Conservation (phyloP, 139 green algal genomes). For the Closterium sp. region DNA sequence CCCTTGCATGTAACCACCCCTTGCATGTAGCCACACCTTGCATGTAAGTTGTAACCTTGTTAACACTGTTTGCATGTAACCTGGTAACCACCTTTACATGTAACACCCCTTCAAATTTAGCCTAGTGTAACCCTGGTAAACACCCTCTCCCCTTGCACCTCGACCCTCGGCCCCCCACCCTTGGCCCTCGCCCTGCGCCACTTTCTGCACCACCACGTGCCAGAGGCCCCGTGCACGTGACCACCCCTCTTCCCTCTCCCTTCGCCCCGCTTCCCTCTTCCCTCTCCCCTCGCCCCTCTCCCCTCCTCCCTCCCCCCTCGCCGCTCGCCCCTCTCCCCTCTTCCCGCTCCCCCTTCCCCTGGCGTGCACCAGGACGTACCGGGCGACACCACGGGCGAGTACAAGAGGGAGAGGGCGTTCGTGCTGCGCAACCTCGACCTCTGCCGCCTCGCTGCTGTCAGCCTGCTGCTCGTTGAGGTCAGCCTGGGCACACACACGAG, state of each 20-base stretch:
- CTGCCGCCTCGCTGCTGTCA: not conserved
- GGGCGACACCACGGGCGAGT: conserved; percentile 5
- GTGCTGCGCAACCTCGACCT: not conserved
- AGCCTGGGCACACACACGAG: too few species aligned
- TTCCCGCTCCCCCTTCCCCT: too few species aligned
- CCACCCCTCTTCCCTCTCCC: not conserved
- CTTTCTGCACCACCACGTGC: not conserved
- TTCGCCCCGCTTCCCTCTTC: not conserved
- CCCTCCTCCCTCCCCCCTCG: not conserved
- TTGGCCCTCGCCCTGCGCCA: not conserved
- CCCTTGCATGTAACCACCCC: too few species aligned
- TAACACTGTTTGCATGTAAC: not conserved
- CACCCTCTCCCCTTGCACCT: not conserved
- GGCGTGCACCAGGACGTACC: not conserved
- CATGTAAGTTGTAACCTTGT: too few species aligned
- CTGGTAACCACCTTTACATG: too few species aligned
- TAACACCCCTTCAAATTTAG: too few species aligned
- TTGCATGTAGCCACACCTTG: too few species aligned
- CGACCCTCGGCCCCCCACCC: not conserved
- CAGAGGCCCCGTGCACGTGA: not conserved
- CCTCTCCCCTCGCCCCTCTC: not conserved
- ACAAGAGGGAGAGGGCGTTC: not conserved
- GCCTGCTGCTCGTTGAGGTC: not conserved
- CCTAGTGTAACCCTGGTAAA: too few species aligned
- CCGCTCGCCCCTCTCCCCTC: not conserved